A percentile compares a stretch with the other conserved stretches of the same genome.
phyloP scores from a whole-genome alignment of 2,329 filamentous ascomycete species.

The Cadophora luteo-olivacea region DNA sequence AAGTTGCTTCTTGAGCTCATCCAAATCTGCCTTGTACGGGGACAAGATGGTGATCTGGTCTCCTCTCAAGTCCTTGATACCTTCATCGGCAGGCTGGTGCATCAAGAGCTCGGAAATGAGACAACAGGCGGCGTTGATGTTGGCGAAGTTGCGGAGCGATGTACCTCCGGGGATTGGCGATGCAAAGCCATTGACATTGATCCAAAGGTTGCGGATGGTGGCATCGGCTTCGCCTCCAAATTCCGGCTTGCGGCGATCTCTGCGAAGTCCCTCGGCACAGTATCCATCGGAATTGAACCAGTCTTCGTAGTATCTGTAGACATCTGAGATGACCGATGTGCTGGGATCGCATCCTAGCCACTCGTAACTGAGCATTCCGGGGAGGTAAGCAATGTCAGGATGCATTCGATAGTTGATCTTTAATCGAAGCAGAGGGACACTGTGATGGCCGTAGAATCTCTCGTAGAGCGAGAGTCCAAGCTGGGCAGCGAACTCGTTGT shows the following conservation, averaged over 20 bases:
- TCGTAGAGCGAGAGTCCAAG: constrained; percentile 20
- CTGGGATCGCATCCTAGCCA: constrained; percentile 12
- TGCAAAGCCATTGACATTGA: constrained; percentile 3
- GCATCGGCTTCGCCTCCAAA: neutral
- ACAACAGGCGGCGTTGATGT: constrained; percentile 23
- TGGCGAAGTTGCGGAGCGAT: constrained; percentile 26
- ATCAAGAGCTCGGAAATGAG: constrained; percentile 15
- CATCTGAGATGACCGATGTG: neutral
- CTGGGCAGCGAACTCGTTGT: constrained; percentile 18
- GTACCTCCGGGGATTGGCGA: constrained; percentile 4
- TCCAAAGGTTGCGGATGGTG: constrained; percentile 10
- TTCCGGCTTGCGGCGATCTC: neutral
- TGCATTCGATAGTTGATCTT: constrained; percentile 31
- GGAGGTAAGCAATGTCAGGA: constrained; percentile 23
- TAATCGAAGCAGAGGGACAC: constrained; percentile 18
- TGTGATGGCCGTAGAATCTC: neutral
- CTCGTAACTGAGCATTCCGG: constrained; percentile 21
- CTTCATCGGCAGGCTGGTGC: neutral
- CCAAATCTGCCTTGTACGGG: constrained; percentile 22
- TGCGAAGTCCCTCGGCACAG: too few relatives aligned
- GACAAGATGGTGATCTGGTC: constrained; percentile 23
- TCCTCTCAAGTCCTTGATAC: constrained; percentile 2
- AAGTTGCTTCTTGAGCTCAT: constrained; percentile 18
- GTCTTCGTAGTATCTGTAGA: constrained; percentile 5
- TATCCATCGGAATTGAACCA: neutral